phyloP scores from a whole-genome alignment of 768 basidiomycete species.

The Pulveroboletus frians region DNA sequence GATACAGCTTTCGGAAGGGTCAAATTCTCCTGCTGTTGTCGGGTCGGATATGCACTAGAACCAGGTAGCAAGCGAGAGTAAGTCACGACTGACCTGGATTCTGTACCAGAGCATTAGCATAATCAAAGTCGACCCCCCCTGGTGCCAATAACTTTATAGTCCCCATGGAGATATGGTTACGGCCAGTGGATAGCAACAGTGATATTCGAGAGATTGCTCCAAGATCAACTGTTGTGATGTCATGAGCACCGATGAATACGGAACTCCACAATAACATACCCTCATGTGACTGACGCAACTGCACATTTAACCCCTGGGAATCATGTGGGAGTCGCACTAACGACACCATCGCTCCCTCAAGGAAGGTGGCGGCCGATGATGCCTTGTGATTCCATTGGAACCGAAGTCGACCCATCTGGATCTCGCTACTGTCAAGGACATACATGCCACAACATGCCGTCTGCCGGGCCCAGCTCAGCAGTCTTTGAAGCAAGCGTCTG shows the following conservation, averaged over 20 bases:
- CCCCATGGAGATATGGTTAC: constrained; percentile 57
- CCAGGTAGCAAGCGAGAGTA: background rate
- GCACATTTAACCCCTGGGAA: constrained; percentile 55
- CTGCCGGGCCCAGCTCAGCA: constrained; percentile 25
- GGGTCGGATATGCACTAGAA: constrained; percentile 3
- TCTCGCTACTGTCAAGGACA: constrained; percentile 60
- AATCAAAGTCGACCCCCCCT: constrained; percentile 47
- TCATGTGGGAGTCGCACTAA: constrained; percentile 64
- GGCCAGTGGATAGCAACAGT: constrained; percentile 58
- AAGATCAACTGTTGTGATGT: constrained; percentile 51
- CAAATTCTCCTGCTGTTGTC: constrained; percentile 26
- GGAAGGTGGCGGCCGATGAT: constrained; percentile 15
- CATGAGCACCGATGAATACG: constrained; percentile 9
- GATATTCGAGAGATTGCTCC: constrained; percentile 52
- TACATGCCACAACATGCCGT: constrained; percentile 68
- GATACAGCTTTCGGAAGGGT: constrained; percentile 41
- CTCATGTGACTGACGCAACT: constrained; percentile 50
- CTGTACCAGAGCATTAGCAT: constrained; percentile 36
- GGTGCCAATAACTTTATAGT: constrained; percentile 51
- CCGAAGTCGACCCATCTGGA: constrained; percentile 56
- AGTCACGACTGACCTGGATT: constrained; percentile 28
- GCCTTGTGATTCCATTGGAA: constrained; percentile 59
- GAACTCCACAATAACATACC: constrained; percentile 19
- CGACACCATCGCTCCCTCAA: constrained; percentile 30
- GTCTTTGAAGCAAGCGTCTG: background rate